Evolutionary conservation across 179 eudicot genomes (phyloP).

Genomic region (Amaranthus tricolor): DNA sequence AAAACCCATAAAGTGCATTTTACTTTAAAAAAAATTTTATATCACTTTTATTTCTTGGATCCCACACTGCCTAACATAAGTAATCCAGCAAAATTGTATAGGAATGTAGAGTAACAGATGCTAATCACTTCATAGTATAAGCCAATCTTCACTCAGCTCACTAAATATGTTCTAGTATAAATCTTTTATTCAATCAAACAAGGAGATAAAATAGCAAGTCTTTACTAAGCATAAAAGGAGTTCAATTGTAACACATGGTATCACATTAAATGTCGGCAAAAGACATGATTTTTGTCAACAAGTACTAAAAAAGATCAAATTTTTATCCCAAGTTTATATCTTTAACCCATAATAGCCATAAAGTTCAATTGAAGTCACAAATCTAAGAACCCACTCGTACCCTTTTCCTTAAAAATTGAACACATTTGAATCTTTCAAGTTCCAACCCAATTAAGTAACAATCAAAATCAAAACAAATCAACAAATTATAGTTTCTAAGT

Average conservation of each 20-base stretch:
- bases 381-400: neutral
- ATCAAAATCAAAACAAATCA: neutral
- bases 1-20: too few species aligned
- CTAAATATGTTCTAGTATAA: neutral
- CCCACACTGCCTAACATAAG: neutral
- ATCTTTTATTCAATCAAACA: neutral
- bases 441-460: neutral
- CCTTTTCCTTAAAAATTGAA: neutral
- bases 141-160: neutral
- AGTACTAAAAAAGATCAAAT: neutral
- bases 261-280: neutral
- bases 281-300: neutral
- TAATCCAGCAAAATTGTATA: neutral
- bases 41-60: too few species aligned
- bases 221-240: neutral
- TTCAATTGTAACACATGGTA: neutral
- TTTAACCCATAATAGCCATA: neutral
- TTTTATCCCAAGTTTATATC: slow-evolving; percentile 1
- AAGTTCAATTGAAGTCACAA: neutral
- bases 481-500: too few species aligned
- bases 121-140: neutral
- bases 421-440: neutral
- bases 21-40: too few species aligned
- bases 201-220: neutral
- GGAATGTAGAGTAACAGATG: neutral